Base-by-base conservation (phyloP, 2,329 filamentous ascomycete species). In the Curvularia eragrostidis region DNA sequence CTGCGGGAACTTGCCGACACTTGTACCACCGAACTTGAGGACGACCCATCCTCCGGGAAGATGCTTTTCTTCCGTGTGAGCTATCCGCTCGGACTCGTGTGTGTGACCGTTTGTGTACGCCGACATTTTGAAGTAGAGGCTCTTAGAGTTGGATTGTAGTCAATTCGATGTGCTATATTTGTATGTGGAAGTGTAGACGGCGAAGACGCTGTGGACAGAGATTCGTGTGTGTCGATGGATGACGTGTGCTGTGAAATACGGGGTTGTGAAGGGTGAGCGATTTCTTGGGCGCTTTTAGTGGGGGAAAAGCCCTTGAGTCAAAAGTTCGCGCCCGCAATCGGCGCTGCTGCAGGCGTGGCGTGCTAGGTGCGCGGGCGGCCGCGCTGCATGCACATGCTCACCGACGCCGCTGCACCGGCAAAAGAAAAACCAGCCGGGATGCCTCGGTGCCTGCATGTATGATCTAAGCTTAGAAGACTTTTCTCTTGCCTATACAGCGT, bases 21-120 rank as follows among this genome's bases (percentile, higher is more conserved):
- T 96, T 51, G 94, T 99, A 50, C 94, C 94, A 62, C 93, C 93
- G 77, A 96, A 97, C 79, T 97, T 97, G 77, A 97, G 93, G 49
- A 97, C 90, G 28, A 96, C 84, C 93, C 93, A 97, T 39, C 81
- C 81, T 34, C 80, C 81, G 10, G 81, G 80, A 43, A 83, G 69
- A 62, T 82, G 75, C 69, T 80, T 80, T 63, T 83, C 81, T 67
- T 77, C 68, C 26, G 69, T 73, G 74, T 77, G 75, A 60, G 75
- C 70, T 78, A 75, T 77, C 72, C 74, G 71, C 66, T 72, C 69
- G 24, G 72, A 73, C 62, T 67, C 55, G 64, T 71, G 67, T 48
- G 61, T 74, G 69, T 72, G 60, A 39, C 73, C 73, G 56, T 76
- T 76, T 59, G 62, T 62, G 57, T 65, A 42, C 36, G 63, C 60